A percentile compares a stretch with the other conserved stretches of the same genome.
phyloP scores from a whole-genome alignment of 2,329 filamentous ascomycete species.

The Pyrenophora graminea region DNA sequence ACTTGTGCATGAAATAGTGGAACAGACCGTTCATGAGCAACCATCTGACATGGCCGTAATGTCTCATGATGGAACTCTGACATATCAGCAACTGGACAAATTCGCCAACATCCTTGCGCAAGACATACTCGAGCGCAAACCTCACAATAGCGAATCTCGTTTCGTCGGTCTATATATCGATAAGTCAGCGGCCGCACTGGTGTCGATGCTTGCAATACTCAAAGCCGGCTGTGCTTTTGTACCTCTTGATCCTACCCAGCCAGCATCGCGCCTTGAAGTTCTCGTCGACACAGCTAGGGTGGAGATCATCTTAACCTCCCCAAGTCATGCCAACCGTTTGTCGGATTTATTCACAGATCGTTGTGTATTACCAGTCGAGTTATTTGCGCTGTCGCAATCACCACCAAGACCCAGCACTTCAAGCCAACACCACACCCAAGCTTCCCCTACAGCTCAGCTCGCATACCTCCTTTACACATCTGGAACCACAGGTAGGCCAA shows the following conservation, averaged over 20 bases:
- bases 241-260: background rate
- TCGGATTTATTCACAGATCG: too few species aligned
- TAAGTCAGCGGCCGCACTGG: background rate
- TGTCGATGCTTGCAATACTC: background rate
- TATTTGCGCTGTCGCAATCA: too few species aligned
- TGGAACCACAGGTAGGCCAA: background rate
- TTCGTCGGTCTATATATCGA: background rate
- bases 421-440: too few species aligned
- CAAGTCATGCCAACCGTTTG: too few species aligned
- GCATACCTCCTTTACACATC: background rate
- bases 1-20: background rate
- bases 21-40: background rate
- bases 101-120: background rate
- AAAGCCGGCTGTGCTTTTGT: background rate
- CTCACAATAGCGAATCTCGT: background rate
- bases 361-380: too few species aligned
- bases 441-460: background rate
- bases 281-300: background rate
- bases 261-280: background rate
- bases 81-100: background rate
- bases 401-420: too few species aligned
- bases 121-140: background rate
- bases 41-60: background rate
- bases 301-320: background rate
- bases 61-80: background rate